A percentile compares a stretch with the other conserved stretches of the same genome.
Evolutionary conservation across 306 rosid genomes (phyloP).

Genomic region (Medicago lupulina): DNA sequence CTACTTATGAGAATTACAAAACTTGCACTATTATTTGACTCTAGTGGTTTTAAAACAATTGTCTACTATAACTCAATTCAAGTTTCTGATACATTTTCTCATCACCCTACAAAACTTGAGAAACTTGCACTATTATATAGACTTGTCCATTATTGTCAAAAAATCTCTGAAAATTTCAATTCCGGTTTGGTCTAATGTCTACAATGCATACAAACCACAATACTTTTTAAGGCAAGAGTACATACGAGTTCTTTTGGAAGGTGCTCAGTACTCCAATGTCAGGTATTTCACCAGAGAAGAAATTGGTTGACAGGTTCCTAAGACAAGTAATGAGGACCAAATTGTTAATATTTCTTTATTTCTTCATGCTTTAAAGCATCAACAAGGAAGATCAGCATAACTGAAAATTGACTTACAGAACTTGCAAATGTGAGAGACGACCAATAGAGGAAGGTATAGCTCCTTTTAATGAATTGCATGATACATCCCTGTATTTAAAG

Average conservation of each 20-base stretch:
- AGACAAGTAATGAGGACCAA: slow-evolving; percentile 24
- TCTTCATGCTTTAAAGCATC: too few relatives aligned
- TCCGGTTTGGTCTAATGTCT: background rate
- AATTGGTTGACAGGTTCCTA: slow-evolving; percentile 96
- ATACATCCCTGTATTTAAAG: slow-evolving; percentile 69
- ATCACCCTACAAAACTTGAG: slow-evolving; percentile 1
- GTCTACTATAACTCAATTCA: background rate
- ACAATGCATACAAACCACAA: background rate
- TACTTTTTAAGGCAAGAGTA: slow-evolving; percentile 5
- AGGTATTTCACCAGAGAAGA: slow-evolving; percentile 92
- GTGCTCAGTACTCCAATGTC: slow-evolving; percentile 90
- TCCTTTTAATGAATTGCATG: slow-evolving; percentile 86
- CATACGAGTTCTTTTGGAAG: slow-evolving; percentile 80
- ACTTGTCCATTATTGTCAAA: background rate
- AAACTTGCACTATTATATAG: too few relatives aligned
- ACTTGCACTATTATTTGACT: background rate
- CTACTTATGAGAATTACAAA: background rate
- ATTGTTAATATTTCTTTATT: too few relatives aligned
- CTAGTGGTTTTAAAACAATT: background rate
- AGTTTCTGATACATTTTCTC: slow-evolving; percentile 8
- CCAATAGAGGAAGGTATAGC: slow-evolving; percentile 95
- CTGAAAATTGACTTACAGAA: slow-evolving; percentile 61
- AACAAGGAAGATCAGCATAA: too few relatives aligned
- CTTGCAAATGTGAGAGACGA: slow-evolving; percentile 67
- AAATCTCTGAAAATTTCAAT: background rate